Evolutionary conservation across 331 rosid genomes (phyloP), one percentile per base, ranked within the genome.

Genomic region (Ulmus americana): DNA sequence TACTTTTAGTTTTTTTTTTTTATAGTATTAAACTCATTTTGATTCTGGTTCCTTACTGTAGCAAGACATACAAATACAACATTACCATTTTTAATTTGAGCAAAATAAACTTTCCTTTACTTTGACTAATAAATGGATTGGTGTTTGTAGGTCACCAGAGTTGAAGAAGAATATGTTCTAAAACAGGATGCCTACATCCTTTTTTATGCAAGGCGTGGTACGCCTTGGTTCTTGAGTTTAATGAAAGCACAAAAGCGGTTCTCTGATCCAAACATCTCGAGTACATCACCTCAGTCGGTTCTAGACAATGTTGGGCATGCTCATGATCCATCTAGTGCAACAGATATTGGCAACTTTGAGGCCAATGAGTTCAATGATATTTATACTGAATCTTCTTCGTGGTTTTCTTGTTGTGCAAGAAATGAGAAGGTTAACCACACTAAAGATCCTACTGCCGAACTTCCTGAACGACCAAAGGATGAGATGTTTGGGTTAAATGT

Each of bases 181-280:
- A 85, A 97, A 63, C 87, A 81, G 65, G 81, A 82, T 71, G 99
- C 95, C 7, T 94, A 94, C 77, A 87, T 94, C 67, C 75, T 94
- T 54, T 86, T 90, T 42, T 94, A 94, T 79, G 87, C 87, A 12
- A 81, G 52, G 76, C 76, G 83, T 76, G 91, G 90, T 8, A 94
- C 95, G 59, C 85, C 91, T 0, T 94, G 99, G 99, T 50, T 82
- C 62, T 84, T 82, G 6, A 82, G 74, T 55, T 61, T 84, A 38
- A 71, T 71, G 61, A 83, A 77, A 54, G 61, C 49, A 61, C 58
- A 18, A 44, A 70, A 39, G 16, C 73, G 70, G 3, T 68, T 44
- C 57, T 44, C 65, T 55, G 68, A 69, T 39, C 73, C 63, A 1
- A 64, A 48, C 64, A 50, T 63, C 35, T 56, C 70, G 70, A 68